A percentile compares a stretch with the other conserved stretches of the same genome.
These are phyloP conservation scores for Oxalis stricta DNA, from an alignment of 441 rosid genomes.

Conservation along the genomic window DNA sequence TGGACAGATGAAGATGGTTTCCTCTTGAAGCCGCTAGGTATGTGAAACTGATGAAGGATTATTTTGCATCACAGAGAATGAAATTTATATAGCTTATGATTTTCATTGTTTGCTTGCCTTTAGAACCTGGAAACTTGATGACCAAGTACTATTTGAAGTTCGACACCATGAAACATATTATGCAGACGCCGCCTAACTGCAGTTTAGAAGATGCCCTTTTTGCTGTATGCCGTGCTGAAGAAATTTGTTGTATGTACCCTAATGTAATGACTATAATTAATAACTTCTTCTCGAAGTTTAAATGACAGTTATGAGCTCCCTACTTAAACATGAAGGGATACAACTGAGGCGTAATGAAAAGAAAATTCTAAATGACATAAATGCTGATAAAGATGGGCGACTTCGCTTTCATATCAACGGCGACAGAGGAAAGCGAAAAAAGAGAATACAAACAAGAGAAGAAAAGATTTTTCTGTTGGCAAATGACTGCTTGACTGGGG, in stretches of 20 bases:
- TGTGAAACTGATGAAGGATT: slow-evolving; percentile 7
- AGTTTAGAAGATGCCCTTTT: slow-evolving; percentile 72
- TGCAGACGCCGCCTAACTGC: slow-evolving; percentile 51
- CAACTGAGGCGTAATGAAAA: slow-evolving; percentile 94
- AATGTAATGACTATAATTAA: slow-evolving; percentile 2
- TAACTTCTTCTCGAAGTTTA: slow-evolving; percentile 3
- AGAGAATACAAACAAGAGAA: slow-evolving; percentile 83
- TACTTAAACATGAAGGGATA: slow-evolving; percentile 66
- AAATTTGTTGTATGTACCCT: slow-evolving; percentile 68
- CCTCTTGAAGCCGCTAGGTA: slow-evolving; percentile 88
- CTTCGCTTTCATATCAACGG: slow-evolving; percentile 78
- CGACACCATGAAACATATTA: slow-evolving; percentile 82
- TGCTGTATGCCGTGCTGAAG: slow-evolving; percentile 73
- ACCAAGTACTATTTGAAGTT: slow-evolving; percentile 89
- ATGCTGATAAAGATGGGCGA: slow-evolving; percentile 63
- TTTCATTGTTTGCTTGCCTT: slow-evolving; percentile 5
- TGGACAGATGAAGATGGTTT: slow-evolving; percentile 85
- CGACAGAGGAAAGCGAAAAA: slow-evolving; percentile 80
- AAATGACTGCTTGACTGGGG: slow-evolving; percentile 92
- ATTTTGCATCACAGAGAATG: slow-evolving; percentile 5
- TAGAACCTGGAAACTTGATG: slow-evolving; percentile 96
- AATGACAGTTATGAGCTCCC: slow-evolving; percentile 5
- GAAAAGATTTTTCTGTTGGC: slow-evolving; percentile 85
- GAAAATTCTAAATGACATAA: slow-evolving; percentile 81
- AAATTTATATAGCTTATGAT: slow-evolving; percentile 5